These are phyloP conservation scores for Colletotrichum neosansevieriae DNA, from an alignment of 2,329 filamentous ascomycete species.

Conservation along the genomic window DNA sequence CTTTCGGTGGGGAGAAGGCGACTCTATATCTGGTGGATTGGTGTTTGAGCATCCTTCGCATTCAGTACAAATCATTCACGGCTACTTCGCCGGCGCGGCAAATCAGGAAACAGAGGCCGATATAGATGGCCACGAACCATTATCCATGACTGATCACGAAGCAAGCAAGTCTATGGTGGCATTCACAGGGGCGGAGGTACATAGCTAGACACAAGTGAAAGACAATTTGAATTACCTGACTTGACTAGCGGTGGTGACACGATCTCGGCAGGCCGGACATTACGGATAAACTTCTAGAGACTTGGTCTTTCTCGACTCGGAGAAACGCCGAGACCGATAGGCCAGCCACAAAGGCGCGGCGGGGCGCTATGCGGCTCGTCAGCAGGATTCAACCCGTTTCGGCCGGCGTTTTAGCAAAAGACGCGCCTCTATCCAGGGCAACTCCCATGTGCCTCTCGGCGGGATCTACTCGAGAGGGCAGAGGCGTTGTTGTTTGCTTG, in stretches of 20 bases:
- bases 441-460: too few relatives aligned
- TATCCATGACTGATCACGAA: constrained; percentile 14
- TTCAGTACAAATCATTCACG: background rate
- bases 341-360: background rate
- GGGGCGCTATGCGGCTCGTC: background rate
- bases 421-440: too few relatives aligned
- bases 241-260: constrained; percentile 3
- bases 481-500: too few relatives aligned
- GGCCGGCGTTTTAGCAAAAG: background rate
- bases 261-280: background rate
- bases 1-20: constrained; percentile 7
- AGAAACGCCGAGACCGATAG: constrained; percentile 5
- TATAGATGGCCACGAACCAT: constrained; percentile 7
- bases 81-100: background rate
- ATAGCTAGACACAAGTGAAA: constrained; percentile 20
- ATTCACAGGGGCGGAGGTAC: background rate
- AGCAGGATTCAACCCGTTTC: background rate
- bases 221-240: constrained; percentile 20
- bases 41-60: background rate
- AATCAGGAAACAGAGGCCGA: background rate
- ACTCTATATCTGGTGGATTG: background rate
- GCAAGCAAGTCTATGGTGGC: background rate
- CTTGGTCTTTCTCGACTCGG: background rate
- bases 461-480: too few relatives aligned
- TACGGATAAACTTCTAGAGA: background rate